Percentiles rank a stretch among this genome's conserved stretches.
These are phyloP conservation scores for Teunomyces atbi DNA, from an alignment of 805 yeast genomes.

Conservation along the genomic window DNA sequence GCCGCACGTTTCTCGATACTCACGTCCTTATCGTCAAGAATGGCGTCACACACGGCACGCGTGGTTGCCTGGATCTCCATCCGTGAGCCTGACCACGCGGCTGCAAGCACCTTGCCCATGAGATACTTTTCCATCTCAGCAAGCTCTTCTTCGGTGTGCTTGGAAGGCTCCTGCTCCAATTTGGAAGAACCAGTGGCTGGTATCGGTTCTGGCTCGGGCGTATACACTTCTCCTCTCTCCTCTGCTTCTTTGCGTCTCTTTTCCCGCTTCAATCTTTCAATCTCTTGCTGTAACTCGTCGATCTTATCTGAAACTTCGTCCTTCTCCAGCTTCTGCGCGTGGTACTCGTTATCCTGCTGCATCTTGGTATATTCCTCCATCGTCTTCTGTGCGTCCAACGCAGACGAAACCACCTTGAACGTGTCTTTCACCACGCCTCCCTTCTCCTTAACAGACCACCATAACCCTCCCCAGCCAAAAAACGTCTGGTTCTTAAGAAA, in stretches of 20 bases:
- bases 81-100: slow-evolving; percentile 82
- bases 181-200: slow-evolving; percentile 6
- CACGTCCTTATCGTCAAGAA: slow-evolving; percentile 57
- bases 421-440: slow-evolving; percentile 74
- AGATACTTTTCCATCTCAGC: slow-evolving; percentile 72
- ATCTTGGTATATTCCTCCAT: slow-evolving; percentile 70
- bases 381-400: slow-evolving; percentile 75
- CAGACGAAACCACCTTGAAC: slow-evolving; percentile 65
- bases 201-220: slow-evolving; percentile 13
- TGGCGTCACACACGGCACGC: slow-evolving; percentile 65
- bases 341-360: slow-evolving; percentile 55
- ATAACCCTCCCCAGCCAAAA: slow-evolving; percentile 66
- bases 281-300: slow-evolving; percentile 16
- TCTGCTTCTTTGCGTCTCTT: slow-evolving; percentile 13
- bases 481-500: slow-evolving; percentile 63
- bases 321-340: slow-evolving; percentile 28
- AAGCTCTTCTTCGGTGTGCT: slow-evolving; percentile 54
- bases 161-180: slow-evolving; percentile 27
- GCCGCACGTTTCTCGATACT: slow-evolving; percentile 46
- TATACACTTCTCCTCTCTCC: slow-evolving; percentile 15
- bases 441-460: slow-evolving; percentile 69
- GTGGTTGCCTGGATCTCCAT: slow-evolving; percentile 75
- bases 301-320: slow-evolving; percentile 15
- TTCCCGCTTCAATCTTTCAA: slow-evolving; percentile 13
- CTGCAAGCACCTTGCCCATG: slow-evolving; percentile 77